phyloP scores from a whole-genome alignment of 2,329 filamentous ascomycete genomes.

The Neonectria magnoliae region DNA sequence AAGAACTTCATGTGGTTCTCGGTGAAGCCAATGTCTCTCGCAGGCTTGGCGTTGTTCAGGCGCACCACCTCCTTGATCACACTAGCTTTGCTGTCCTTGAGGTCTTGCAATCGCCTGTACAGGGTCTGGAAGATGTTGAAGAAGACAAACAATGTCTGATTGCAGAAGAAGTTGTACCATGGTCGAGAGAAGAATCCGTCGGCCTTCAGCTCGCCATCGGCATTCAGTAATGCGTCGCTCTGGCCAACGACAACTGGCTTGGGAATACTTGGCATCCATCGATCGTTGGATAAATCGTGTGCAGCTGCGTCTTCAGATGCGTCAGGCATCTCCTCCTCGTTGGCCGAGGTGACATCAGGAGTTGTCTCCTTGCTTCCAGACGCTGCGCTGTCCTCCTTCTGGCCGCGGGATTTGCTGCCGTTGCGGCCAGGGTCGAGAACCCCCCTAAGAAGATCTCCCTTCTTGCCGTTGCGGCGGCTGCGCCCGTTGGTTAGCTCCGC shows the following conservation, averaged over 20 bases:
- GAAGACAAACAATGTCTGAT: slow-evolving; percentile 92
- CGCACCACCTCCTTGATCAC: slow-evolving; percentile 80
- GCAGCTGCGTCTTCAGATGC: slow-evolving; percentile 65
- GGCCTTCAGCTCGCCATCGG: slow-evolving; percentile 72
- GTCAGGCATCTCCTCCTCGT: slow-evolving; percentile 79
- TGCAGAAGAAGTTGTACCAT: slow-evolving; percentile 90
- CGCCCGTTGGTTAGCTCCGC: slow-evolving; percentile 77
- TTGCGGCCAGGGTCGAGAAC: slow-evolving; percentile 83
- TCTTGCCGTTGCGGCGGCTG: slow-evolving; percentile 77
- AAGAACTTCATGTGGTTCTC: slow-evolving; percentile 86
- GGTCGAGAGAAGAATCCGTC: slow-evolving; percentile 85
- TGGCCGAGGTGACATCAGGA: slow-evolving; percentile 81
- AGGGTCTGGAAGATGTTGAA: slow-evolving; percentile 93
- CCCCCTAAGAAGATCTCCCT: slow-evolving; percentile 82
- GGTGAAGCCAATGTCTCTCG: slow-evolving; percentile 83
- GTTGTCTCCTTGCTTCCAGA: slow-evolving; percentile 89
- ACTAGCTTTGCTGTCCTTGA: slow-evolving; percentile 81
- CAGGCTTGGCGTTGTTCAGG: slow-evolving; percentile 80
- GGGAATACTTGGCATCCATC: slow-evolving; percentile 71
- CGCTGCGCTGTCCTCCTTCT: slow-evolving; percentile 82
- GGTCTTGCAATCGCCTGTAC: slow-evolving; percentile 82
- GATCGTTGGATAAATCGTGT: slow-evolving; percentile 71
- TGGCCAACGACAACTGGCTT: slow-evolving; percentile 62
- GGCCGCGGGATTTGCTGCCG: slow-evolving; percentile 73
- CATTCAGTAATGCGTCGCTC: slow-evolving; percentile 66